Evolutionary conservation across 2,329 filamentous ascomycete genomes (phyloP).

Genomic region (Alternaria metachromatica): DNA sequence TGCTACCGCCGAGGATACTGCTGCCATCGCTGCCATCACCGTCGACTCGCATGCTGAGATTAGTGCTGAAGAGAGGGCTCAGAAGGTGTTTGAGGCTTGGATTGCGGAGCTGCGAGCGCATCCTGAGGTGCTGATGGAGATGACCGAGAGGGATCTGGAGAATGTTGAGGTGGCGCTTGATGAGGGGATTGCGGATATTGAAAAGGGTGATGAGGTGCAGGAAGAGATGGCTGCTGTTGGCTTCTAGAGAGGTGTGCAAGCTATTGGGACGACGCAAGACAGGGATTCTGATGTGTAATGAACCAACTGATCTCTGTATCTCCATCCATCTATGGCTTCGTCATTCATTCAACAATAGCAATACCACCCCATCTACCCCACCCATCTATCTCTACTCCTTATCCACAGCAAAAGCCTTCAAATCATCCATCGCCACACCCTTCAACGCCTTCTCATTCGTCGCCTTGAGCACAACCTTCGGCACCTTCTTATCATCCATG

Average conservation of each 20-base stretch:
- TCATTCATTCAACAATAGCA: neutral
- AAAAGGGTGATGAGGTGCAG: neutral
- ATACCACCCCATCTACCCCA: neutral
- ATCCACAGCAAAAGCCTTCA: constrained; percentile 59
- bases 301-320: too few relatives aligned
- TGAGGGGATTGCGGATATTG: neutral
- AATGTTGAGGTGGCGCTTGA: neutral
- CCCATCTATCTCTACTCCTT: constrained; percentile 23
- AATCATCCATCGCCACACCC: constrained; percentile 56
- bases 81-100: neutral
- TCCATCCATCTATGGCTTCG: neutral
- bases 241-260: neutral
- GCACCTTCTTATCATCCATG: constrained; percentile 56
- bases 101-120: neutral
- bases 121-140: neutral
- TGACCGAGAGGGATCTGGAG: neutral
- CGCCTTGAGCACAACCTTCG: constrained; percentile 58
- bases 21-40: neutral
- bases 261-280: neutral
- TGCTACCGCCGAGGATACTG: neutral
- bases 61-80: neutral
- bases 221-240: neutral
- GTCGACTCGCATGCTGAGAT: neutral
- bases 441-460: constrained; percentile 61
- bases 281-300: too few relatives aligned